Conservation (phyloP, 257 asterid species). For the Phtheirospermum japonicum region DNA sequence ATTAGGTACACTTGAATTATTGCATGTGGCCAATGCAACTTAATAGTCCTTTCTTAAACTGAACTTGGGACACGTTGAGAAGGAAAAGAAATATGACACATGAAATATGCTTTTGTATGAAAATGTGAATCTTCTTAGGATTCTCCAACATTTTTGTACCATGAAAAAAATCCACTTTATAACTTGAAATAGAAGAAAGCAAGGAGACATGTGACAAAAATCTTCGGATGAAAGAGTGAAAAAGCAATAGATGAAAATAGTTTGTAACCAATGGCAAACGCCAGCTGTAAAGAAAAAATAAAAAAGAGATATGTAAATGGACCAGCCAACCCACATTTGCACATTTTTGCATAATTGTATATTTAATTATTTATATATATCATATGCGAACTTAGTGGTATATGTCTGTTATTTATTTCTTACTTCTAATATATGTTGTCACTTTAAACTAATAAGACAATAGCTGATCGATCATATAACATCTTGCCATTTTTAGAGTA, state of each 20-base stretch:
- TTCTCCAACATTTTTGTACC: slow-evolving; percentile 19
- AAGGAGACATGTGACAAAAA: slow-evolving; percentile 22
- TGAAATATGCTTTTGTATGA: slow-evolving; percentile 8
- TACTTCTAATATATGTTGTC: too few species aligned
- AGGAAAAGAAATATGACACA: not conserved
- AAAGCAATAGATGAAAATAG: not conserved
- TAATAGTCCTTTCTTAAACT: not conserved
- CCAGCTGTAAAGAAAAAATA: slow-evolving; percentile 4
- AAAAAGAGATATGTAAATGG: not conserved
- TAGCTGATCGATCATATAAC: too few species aligned
- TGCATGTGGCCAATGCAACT: too few species aligned
- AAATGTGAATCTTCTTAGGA: slow-evolving; percentile 2
- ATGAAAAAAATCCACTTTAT: slow-evolving; percentile 1
- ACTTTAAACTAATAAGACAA: too few species aligned
- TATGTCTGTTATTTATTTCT: too few species aligned
- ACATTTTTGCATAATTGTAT: too few species aligned
- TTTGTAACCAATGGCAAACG: not conserved
- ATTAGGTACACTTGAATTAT: too few species aligned
- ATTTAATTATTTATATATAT: too few species aligned
- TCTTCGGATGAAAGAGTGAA: not conserved
- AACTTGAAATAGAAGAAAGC: slow-evolving; percentile 37
- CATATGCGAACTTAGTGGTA: too few species aligned
- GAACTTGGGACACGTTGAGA: slow-evolving; percentile 9
- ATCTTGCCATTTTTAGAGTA: too few species aligned
- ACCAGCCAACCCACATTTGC: too few species aligned